phyloP scores from a whole-genome alignment of 2,329 filamentous ascomycete genomes.

The Ceratocystis variospora region DNA sequence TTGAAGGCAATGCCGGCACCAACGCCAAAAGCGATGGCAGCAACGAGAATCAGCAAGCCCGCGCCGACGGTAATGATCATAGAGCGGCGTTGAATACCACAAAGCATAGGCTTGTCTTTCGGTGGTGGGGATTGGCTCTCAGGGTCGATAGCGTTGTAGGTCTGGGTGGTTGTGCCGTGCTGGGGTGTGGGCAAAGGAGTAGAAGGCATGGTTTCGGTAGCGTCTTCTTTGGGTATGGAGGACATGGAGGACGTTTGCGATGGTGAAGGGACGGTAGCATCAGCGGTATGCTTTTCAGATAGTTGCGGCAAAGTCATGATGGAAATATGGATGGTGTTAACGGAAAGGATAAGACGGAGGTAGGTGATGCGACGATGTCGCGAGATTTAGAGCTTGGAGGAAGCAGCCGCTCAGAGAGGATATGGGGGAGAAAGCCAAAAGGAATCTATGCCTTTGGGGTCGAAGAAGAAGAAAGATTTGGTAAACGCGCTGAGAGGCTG shows the following conservation, averaged over 20 bases:
- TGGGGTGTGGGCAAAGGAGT: not conserved
- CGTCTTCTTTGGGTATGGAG: conserved; percentile 12
- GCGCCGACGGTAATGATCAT: conserved; percentile 22
- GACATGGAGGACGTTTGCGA: conserved; percentile 14
- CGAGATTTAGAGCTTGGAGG: no score
- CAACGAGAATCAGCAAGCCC: conserved; percentile 20
- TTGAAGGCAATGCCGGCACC: conserved; percentile 22
- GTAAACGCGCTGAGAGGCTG: no score
- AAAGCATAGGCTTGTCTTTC: conserved; percentile 19
- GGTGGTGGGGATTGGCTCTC: conserved; percentile 4
- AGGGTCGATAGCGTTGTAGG: not conserved
- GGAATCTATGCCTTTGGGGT: no score
- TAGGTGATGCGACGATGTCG: no score
- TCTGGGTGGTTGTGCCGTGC: not conserved
- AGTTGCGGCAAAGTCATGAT: not conserved
- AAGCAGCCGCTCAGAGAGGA: no score
- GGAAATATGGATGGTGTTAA: not conserved
- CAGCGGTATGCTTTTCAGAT: not conserved
- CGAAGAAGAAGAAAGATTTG: no score
- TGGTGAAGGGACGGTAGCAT: not conserved
- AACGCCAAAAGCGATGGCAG: conserved; percentile 22
- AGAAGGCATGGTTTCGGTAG: conserved; percentile 2
- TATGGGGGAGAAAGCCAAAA: no score
- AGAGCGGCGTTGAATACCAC: conserved; percentile 21
- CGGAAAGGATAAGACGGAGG: not conserved